Conservation (phyloP, 257 asterid genomes). For the Solanum acaule region DNA sequence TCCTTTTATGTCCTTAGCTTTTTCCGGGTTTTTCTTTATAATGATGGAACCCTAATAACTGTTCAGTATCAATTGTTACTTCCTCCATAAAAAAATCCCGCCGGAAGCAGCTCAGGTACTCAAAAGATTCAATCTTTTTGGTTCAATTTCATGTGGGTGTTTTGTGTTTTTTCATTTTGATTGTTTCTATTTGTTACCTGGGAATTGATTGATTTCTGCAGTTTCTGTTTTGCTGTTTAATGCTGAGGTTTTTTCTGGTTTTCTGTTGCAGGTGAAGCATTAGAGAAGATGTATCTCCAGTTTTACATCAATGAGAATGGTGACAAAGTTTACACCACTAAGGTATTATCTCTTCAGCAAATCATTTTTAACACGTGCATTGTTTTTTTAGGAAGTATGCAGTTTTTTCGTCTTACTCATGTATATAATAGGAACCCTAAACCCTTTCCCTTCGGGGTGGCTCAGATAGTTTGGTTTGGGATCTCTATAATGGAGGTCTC, state of each 20-base stretch:
- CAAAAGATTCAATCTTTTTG: neutral
- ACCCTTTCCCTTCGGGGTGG: neutral
- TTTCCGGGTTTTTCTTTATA: neutral
- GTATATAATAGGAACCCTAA: neutral
- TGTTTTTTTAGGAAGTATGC: neutral
- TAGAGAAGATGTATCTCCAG: conserved; percentile 37
- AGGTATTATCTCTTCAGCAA: conserved; percentile 16
- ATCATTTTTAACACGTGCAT: neutral
- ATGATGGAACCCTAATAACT: neutral
- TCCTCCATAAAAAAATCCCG: neutral
- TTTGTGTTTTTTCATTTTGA: neutral
- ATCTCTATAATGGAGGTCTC: neutral
- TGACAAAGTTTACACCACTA: conserved; percentile 55
- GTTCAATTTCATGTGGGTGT: neutral
- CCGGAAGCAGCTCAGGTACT: neutral
- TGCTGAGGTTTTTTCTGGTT: neutral
- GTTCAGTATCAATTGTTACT: neutral
- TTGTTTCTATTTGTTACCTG: neutral
- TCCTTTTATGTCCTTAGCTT: neutral
- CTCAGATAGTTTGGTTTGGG: neutral
- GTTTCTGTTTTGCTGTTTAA: neutral
- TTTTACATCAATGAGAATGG: conserved; percentile 50
- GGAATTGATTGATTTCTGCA: neutral
- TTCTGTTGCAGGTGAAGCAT: neutral
- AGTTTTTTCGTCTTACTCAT: neutral